Percentiles rank a stretch among this genome's conserved stretches.
phyloP scores from a whole-genome alignment of 140 eudicot species.

The Oenanthe javanica region DNA sequence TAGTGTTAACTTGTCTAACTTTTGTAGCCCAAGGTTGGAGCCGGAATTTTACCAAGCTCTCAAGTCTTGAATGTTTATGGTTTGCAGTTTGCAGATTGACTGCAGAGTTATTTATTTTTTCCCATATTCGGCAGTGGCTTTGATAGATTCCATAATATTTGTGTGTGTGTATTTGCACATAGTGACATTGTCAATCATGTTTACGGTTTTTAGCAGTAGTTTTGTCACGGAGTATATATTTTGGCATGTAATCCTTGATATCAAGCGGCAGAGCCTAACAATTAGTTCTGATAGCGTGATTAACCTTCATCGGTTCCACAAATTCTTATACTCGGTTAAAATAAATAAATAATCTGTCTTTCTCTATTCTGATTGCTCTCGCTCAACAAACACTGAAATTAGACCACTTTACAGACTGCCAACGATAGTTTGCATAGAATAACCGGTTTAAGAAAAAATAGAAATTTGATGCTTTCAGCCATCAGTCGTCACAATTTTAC shows the following conservation, averaged over 20 bases:
- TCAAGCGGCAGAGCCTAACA: not conserved
- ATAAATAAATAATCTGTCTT: not conserved
- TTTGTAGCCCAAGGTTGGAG: not conserved
- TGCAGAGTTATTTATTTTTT: not conserved
- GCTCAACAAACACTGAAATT: no score
- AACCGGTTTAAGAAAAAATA: not conserved
- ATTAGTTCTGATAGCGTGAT: not conserved
- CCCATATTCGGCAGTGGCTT: no score
- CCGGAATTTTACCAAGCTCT: not conserved
- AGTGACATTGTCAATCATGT: not conserved
- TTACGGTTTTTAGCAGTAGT: not conserved
- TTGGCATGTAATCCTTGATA: not conserved
- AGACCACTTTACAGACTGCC: no score
- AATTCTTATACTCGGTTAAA: not conserved
- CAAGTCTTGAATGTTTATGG: not conserved
- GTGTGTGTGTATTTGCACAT: not conserved
- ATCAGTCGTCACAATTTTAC: not conserved
- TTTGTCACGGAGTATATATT: not conserved
- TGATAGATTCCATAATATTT: not conserved
- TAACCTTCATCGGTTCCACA: not conserved
- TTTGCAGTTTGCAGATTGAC: not conserved
- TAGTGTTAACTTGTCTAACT: conserved; percentile 14
- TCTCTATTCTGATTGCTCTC: no score
- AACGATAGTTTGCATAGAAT: no score
- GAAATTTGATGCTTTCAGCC: not conserved